Evolutionary conservation across 345 rosid genomes (phyloP), one percentile per base, ranked within the genome.

Genomic region (Eutrema yunnanense): DNA sequence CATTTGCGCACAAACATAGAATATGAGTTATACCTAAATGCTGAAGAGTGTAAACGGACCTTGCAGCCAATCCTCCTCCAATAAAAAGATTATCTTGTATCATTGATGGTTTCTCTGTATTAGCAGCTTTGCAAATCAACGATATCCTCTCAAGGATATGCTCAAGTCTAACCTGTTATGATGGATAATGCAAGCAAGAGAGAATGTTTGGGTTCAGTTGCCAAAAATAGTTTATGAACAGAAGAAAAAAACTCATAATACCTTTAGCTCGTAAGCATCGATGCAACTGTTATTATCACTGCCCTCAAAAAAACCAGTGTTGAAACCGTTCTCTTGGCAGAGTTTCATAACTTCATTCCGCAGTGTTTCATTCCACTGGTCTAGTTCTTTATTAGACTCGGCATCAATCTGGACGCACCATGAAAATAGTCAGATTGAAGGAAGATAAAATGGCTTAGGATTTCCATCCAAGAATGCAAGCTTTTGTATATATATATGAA

Each of bases 221-320:
- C 67, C 47, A 38, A 58, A 40, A 30, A 61, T 1, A 29, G 65
- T 42, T 76, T 50, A 53, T 9, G 14, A 60, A 62, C 62, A 32
- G 29, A n/a, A 6, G 7, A 0, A 22, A 19, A 29, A 44, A 36
- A 8, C 29, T 34, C 22, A 36, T 42, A 70, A 16, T 63, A 95
- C 99, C 97, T 96, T 96, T 81, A 96, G 81, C 83, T 96, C 98
- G 69, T 96, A 96, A 56, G 99, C 97, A 82, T 95, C 99, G 3
- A 83, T 82, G 51, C 92, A 89, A 70, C 85, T 77, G 72, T 82
- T 85, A 85, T 71, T 89, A 83, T 95, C 98, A 78, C 82, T 90
- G 56, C 97, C 92, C 70, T 96, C 98, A 72, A 96, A 92, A 79
- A 87, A 96, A 1, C 99, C 99, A 4, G 96, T 82, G 77, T 86